Percentiles rank a stretch among this genome's conserved stretches.
These are phyloP conservation scores for Fusarium praegraminearum DNA, from an alignment of 2,329 filamentous ascomycete genomes.

Conservation along the genomic window DNA sequence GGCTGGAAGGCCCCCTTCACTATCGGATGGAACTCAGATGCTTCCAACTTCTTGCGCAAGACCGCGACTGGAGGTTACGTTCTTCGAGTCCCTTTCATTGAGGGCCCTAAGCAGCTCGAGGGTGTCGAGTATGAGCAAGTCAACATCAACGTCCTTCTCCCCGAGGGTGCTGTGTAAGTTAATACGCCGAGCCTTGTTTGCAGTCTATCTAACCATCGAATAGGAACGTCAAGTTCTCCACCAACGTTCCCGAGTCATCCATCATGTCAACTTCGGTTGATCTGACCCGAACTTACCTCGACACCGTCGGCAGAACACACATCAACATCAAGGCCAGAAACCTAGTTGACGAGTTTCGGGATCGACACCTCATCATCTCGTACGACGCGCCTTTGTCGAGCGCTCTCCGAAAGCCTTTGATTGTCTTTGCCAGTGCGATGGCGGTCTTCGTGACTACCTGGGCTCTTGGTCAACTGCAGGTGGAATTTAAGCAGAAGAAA, in stretches of 20 bases:
- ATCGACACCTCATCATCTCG: conserved; percentile 84
- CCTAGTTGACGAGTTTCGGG: conserved; percentile 89
- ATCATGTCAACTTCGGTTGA: conserved; percentile 70
- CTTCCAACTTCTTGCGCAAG: conserved; percentile 79
- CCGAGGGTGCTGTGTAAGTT: conserved; percentile 87
- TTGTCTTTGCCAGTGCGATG: conserved; percentile 80
- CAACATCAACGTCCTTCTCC: conserved; percentile 84
- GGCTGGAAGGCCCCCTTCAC: conserved; percentile 99
- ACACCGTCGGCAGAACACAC: conserved; percentile 88
- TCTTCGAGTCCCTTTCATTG: conserved; percentile 90
- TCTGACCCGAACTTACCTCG: conserved; percentile 90
- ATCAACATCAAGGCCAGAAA: conserved; percentile 85
- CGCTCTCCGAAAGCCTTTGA: conserved; percentile 85
- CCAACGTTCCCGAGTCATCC: conserved; percentile 73
- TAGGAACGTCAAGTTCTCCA: conserved; percentile 83
- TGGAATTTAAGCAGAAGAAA: conserved; percentile 74
- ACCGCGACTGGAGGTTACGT: conserved; percentile 78
- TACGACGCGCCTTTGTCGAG: conserved; percentile 86
- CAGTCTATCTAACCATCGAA: conserved; percentile 53
- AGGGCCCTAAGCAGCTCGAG: conserved; percentile 88
- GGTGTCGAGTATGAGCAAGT: conserved; percentile 88
- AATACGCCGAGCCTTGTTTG: background rate
- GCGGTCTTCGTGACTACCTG: conserved; percentile 81
- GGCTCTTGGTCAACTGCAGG: conserved; percentile 81
- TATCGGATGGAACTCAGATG: conserved; percentile 92